Base-by-base conservation (phyloP, 768 basidiomycete genomes). In the Coprinopsis marcescibilis region DNA sequence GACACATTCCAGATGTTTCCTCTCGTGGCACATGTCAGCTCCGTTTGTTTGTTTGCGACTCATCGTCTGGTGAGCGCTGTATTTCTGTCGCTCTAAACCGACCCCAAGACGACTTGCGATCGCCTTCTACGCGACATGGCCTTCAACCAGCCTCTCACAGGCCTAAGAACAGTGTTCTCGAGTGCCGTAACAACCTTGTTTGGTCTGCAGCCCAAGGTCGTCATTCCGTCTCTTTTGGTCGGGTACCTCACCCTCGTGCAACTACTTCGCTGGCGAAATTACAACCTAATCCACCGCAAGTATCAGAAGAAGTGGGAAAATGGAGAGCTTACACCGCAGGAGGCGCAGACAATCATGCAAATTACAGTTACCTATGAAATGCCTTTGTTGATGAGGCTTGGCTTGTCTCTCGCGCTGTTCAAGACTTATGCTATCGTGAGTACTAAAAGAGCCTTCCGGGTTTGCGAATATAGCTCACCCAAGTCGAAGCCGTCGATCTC, bases 341-440 rank as follows among this genome's bases (percentile, higher is more conserved):
- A 76, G 37, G 75, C 74, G 1, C 75, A 76, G 57, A 57, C 64
- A 25, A 64, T 78, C 21, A 52, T 71, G 17, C 57, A 58, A 34
- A 48, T 63, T 2, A 59, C 68, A 2, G 46, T 52, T 3, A 44
- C 58, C 12, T 76, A 68, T 46, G 76, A 78, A 51, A 74, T 76
- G 71, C 74, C 75, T 3, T 42, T 53, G 13, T 44, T 78, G 3
- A 35, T 69, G 45, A 62, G 63, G 37, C 68, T 69, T 51, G 55
- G 72, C 0, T 37, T 72, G 25, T 60, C 71, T 1, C 73, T 78
- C 55, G 77, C 76, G 2, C 53, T 78, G 49, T 77, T 77, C 65
- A 77, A 76, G 59, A 77, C 76, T 3, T 77, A 73, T 55, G 71
- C 54, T 1, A 66, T 75, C 46, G 75, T 76, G 48, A 51, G 71